Base-by-base conservation (phyloP, 179 eudicot species). In the Gypsophila paniculata region DNA sequence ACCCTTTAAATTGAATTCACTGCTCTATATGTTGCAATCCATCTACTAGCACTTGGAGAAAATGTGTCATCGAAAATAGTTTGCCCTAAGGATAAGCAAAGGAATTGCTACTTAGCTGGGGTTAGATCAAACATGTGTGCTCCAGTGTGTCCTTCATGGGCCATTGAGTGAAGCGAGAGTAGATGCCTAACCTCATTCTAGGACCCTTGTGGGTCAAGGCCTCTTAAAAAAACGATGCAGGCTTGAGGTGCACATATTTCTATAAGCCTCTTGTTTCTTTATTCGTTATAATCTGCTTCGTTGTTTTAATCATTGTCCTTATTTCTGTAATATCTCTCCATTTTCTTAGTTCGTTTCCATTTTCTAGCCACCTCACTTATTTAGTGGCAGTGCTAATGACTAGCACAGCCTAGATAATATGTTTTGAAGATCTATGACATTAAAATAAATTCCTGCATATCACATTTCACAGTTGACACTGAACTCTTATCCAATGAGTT, bases 21-120 rank as follows among this genome's bases (percentile, higher is more conserved):
- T 38, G 61, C 23, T 29, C 67, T 71, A 7, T 29, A 38, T 25
- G 42, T 53, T 70, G 51, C 51, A 49, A 68, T 32, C 68, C 51
- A 5, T 61, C 19, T 48, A 22, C 51, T 26, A 21, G 52, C 18
- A 19, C 10, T n/a, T 5, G 17, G 22, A 71, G n/a, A 71, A 46
- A 17, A 10, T 60, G 10, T 7, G 42, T 60, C 25, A 23, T 0
- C 10, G 13, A 70, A 44, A 39, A 34, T 18, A 15, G 0, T 14
- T 48, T 57, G 39, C 19, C n/a, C 4, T 46, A n/a, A 14, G 21
- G 49, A 55, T 54, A n/a, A 15, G 15, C 1, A 53, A 17, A n/a
- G 0, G 14, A 3, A 34, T 46, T 36, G 13, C 11, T 42, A 21
- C 12, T 42, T 1, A 23, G 13, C 26, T 60, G 74, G 57, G 25